Evolutionary conservation across 208 protist species (phyloP), one percentile per base, ranked within the genome.

Genomic region (Trypanosoma lewisi): DNA sequence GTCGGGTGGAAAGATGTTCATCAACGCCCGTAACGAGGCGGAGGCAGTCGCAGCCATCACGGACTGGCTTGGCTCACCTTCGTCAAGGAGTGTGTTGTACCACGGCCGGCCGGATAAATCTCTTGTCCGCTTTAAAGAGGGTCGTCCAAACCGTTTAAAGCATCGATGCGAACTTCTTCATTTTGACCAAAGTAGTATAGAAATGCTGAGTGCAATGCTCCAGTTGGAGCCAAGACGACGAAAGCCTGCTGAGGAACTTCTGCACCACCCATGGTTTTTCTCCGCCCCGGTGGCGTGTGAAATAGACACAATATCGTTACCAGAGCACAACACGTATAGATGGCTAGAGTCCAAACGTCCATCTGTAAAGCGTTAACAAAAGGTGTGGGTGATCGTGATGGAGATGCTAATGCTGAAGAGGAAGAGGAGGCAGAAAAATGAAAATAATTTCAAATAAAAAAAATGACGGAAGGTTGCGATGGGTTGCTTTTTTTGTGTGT

Each of bases 1-100:
- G 23, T 80, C 98, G 0, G 97, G 97, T 11, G 87, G 94, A 54
- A 96, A 94, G 14, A 75, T 97, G 17, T 99, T 99, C 57, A 55
- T 81, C 12, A 78, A 66, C 45, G 86, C 75, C 23, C 60, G 72
- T 19, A 76, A 63, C 52, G 86, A 92, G 57, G 64, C 53, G 7
- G 75, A 91, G 47, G 83, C 84, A 14, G 62, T 88, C 30, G 63
- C 65, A 34, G 79, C 73, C 60, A 89, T 91, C 42, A 63, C 83
- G 6, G 84, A 93, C 70, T 90, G 83, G 84, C 82, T 95, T 9
- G 85, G 88, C 55, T 87, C 82, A 4, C 84, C 88, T 6, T 59
- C 61, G 0, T 58, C 73, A n/a, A 54, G 25, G 21, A 88, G 83
- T 66, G 27, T 27, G 14, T 52, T 75, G 9, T 91, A 89, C 75